A percentile compares a stretch with the other conserved stretches of the same genome.
Evolutionary conservation across 1,284 basidiomycete species (phyloP).

Genomic region (Rhodotorula sp.): DNA sequence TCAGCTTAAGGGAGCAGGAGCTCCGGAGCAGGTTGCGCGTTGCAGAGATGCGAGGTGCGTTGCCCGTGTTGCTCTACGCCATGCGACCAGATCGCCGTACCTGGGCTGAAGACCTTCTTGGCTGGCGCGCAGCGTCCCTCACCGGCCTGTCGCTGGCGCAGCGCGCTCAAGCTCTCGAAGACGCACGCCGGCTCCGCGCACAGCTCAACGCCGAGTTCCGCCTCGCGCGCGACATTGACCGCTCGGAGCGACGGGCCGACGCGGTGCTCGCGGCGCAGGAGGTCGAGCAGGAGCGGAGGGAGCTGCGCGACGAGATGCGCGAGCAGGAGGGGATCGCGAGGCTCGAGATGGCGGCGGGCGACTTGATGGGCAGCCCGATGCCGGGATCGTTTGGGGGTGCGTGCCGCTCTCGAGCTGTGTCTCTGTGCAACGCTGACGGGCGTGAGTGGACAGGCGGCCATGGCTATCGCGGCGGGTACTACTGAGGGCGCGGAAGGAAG

Average conservation of each 20-base stretch:
- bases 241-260: slow-evolving; percentile 3
- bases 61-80: not conserved
- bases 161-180: slow-evolving; percentile 24
- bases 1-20: slow-evolving; percentile 19
- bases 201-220: slow-evolving; percentile 5
- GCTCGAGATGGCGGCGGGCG: slow-evolving; percentile 7
- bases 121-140: slow-evolving; percentile 11
- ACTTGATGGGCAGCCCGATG: slow-evolving; percentile 15
- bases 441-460: not conserved
- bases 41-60: slow-evolving; percentile 29
- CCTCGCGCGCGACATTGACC: slow-evolving; percentile 9
- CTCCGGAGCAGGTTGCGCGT: slow-evolving; percentile 18
- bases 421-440: no score
- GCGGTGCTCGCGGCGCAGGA: slow-evolving; percentile 8
- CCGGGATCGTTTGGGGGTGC: not conserved
- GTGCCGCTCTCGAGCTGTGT: not conserved
- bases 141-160: slow-evolving; percentile 8
- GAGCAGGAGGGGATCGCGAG: slow-evolving; percentile 11
- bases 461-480: not conserved
- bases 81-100: no score
- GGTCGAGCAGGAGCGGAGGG: not conserved
- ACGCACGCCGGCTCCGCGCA: slow-evolving; percentile 22
- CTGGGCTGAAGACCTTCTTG: not conserved
- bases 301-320: slow-evolving; percentile 13
- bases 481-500: slow-evolving; percentile 1